Percentiles rank a stretch among this genome's conserved stretches.
These are phyloP conservation scores for Colletotrichum costaricense DNA, from an alignment of 2,329 filamentous ascomycete genomes.

Conservation along the genomic window DNA sequence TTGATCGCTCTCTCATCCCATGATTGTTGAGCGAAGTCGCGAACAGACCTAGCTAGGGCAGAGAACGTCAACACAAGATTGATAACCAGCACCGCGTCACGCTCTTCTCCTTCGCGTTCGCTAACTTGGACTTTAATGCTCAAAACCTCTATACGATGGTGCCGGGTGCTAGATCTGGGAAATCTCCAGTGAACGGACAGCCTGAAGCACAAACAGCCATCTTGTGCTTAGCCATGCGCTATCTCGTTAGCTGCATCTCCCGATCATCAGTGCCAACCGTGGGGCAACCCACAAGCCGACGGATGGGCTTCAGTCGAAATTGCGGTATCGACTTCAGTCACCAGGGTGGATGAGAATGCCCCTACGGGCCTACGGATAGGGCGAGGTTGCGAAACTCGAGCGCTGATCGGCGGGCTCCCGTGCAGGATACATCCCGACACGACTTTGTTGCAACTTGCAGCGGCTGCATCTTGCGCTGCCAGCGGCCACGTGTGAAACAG, in stretches of 20 bases:
- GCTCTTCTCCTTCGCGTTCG: not conserved
- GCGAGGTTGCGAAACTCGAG: constrained; percentile 25
- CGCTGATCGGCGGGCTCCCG: constrained; percentile 18
- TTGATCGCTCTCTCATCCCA: not conserved
- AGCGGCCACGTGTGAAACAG: constrained; percentile 12
- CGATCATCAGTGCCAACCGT: constrained; percentile 29
- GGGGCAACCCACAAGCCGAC: constrained; percentile 26
- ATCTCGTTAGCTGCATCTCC: constrained; percentile 26
- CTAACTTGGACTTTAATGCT: not conserved
- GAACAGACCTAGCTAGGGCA: constrained; percentile 4
- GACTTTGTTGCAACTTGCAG: constrained; percentile 1
- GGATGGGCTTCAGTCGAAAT: constrained; percentile 22
- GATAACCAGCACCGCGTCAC: not conserved
- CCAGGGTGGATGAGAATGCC: not conserved
- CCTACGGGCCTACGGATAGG: not conserved
- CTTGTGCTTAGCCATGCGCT: constrained; percentile 13
- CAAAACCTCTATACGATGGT: not conserved
- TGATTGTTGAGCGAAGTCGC: not conserved
- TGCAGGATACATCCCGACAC: not conserved
- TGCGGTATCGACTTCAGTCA: not conserved
- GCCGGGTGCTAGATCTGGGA: constrained; percentile 9
- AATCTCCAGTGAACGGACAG: not conserved
- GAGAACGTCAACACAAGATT: not conserved
- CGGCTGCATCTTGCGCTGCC: not conserved
- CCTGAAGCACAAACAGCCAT: constrained; percentile 27